phyloP scores from a whole-genome alignment of 2,329 filamentous ascomycete species.

The Alternaria sp. region DNA sequence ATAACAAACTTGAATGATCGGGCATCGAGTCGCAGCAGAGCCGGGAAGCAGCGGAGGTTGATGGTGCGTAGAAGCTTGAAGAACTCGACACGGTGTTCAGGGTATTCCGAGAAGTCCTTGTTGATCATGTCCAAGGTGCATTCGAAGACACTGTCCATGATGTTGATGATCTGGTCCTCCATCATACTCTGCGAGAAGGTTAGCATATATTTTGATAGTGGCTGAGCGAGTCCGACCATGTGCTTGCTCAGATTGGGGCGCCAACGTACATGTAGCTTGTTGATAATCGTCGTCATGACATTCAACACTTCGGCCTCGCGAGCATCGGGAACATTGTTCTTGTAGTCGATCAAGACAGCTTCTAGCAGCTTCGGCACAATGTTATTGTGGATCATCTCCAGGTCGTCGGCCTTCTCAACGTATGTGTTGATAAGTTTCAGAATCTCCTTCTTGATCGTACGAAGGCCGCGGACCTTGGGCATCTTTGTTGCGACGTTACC shows the following conservation, averaged over 20 bases:
- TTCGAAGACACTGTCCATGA: constrained; percentile 99
- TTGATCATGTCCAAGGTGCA: constrained; percentile 99
- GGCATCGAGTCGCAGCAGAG: constrained; percentile 90
- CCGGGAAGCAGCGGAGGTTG: constrained; percentile 96
- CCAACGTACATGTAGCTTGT: constrained; percentile 89
- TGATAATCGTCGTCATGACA: constrained; percentile 97
- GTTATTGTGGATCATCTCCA: constrained; percentile 89
- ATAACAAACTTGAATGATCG: constrained; percentile 99
- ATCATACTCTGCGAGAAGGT: constrained; percentile 72
- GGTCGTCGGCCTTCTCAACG: constrained; percentile 95
- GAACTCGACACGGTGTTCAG: constrained; percentile 98
- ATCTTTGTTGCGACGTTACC: constrained; percentile 97
- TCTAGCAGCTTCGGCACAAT: constrained; percentile 97
- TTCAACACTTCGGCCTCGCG: constrained; percentile 96
- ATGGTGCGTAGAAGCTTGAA: constrained; percentile 96
- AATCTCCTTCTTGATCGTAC: constrained; percentile 99
- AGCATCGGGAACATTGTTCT: constrained; percentile 93
- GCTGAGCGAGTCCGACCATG: constrained; percentile 49
- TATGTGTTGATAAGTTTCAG: constrained; percentile 98
- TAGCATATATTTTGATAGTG: constrained; percentile 19
- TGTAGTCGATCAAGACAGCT: constrained; percentile 93
- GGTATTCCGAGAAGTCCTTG: constrained; percentile 99
- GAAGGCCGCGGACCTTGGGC: constrained; percentile 90
- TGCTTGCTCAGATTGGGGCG: constrained; percentile 59
- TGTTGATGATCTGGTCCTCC: constrained; percentile 96